A percentile compares a stretch with the other conserved stretches of the same genome.
Evolutionary conservation across 2,329 filamentous ascomycete genomes (phyloP).

Genomic region (Neopestalotiopsis rosae): DNA sequence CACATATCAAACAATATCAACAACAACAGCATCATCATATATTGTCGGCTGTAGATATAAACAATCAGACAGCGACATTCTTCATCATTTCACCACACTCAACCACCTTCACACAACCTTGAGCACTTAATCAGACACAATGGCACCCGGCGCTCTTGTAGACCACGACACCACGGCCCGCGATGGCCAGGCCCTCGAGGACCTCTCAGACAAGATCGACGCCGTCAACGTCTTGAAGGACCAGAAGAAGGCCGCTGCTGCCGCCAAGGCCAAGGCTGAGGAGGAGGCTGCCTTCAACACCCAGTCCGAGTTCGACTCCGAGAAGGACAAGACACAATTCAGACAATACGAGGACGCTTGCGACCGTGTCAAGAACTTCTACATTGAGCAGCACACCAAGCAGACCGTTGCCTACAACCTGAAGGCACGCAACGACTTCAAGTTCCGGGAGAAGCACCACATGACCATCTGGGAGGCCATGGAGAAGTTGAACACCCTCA

Average conservation of each 20-base stretch:
- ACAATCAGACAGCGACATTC: neutral
- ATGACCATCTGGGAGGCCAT: conserved; percentile 93
- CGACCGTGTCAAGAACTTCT: conserved; percentile 86
- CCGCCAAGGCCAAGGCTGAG: conserved; percentile 47
- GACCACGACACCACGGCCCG: conserved; percentile 33
- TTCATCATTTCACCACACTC: neutral
- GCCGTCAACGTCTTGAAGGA: conserved; percentile 59
- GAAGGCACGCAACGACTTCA: conserved; percentile 74
- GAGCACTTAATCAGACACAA: conserved; percentile 20
- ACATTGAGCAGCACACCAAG: conserved; percentile 73
- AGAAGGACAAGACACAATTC: conserved; percentile 82
- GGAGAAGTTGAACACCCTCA: conserved; percentile 88
- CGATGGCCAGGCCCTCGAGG: conserved; percentile 46
- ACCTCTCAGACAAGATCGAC: conserved; percentile 54
- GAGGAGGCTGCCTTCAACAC: conserved; percentile 39
- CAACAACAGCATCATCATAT: neutral
- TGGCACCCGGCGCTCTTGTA: conserved; percentile 38
- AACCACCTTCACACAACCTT: neutral
- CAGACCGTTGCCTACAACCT: conserved; percentile 87
- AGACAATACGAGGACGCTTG: conserved; percentile 84
- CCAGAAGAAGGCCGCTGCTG: conserved; percentile 34
- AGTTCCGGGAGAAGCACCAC: conserved; percentile 65
- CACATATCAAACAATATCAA: neutral
- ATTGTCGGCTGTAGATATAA: neutral
- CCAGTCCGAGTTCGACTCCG: conserved; percentile 70